Base-by-base conservation (phyloP, 163 green algal genomes). In the Scenedesmus sp. region DNA sequence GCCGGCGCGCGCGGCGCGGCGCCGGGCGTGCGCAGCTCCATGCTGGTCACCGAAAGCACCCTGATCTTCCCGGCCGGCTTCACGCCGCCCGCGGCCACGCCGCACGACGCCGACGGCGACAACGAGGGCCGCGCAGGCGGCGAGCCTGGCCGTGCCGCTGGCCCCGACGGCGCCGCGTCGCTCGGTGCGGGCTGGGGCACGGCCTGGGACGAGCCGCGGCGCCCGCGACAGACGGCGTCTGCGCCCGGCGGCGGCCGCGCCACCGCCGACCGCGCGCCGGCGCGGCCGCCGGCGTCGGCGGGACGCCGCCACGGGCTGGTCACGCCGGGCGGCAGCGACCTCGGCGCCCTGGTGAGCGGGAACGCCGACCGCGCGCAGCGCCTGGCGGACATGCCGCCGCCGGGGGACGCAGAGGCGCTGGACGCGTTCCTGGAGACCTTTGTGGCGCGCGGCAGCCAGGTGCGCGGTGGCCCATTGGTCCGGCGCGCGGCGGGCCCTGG, bases 21-120 rank as follows among this genome's bases (percentile, higher is more conserved):
- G 29, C 42, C 29, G 1, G 67, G 67, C 22, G 36, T 80, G 13
- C 45, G 71, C 1, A 42, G 60, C 42, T 80, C 71, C 9, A 80
- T 80, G 71, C 22, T 80, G 45, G 71, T 51, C 15, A 63, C 58
- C 29, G 71, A 80, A 17, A 80, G 71, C 54, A 80, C 71, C 31
- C 71, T 80, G 58, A 80, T 80, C 42, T 80, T 80, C 62, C 71
- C 71, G 4, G 17, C 11, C 29, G 31, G 28, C 33, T n/a, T n/a
- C n/a, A n/a, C n/a, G n/a, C n/a, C n/a, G n/a, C n/a, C n/a, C n/a
- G n/a, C n/a, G n/a, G n/a, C n/a, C n/a, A n/a, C n/a, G n/a, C n/a
- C n/a, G n/a, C n/a, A n/a, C n/a, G n/a, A n/a, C n/a, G n/a, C n/a
- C n/a, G n/a, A n/a, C n/a, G n/a, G n/a, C n/a, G n/a, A n/a, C n/a